phyloP scores from a whole-genome alignment of 352 stramenopile genomes.

The Globisporangium okanoganense region DNA sequence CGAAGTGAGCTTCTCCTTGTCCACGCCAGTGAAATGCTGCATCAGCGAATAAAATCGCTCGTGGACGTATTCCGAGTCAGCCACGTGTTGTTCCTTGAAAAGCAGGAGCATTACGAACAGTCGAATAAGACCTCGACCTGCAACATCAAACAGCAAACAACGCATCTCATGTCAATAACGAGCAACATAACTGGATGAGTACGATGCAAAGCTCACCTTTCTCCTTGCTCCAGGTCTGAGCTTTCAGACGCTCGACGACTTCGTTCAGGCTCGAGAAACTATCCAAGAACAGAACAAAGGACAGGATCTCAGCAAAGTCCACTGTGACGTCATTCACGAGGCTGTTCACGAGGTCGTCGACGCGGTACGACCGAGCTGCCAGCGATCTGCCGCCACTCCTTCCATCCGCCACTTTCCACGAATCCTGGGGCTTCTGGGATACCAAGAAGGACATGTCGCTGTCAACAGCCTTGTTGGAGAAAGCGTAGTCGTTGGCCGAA shows the following conservation, averaged over 20 bases:
- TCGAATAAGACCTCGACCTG: constrained; percentile 52
- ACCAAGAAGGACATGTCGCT: constrained; percentile 23
- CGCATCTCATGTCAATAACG: background rate
- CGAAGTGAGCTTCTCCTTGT: constrained; percentile 24
- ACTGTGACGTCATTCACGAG: constrained; percentile 34
- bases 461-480: constrained; percentile 20
- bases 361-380: constrained; percentile 14
- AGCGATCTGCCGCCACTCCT: constrained; percentile 13
- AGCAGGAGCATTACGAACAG: constrained; percentile 58
- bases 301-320: constrained; percentile 55
- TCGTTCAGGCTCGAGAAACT: constrained; percentile 63
- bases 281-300: constrained; percentile 71
- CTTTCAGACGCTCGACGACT: constrained; percentile 48
- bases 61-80: constrained; percentile 29
- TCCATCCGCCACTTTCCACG: constrained; percentile 8
- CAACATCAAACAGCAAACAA: constrained; percentile 8
- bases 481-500: constrained; percentile 50
- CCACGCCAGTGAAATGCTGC: constrained; percentile 28
- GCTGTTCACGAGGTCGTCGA: constrained; percentile 32
- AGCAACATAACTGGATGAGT: background rate
- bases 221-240: constrained; percentile 35
- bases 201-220: constrained; percentile 31
- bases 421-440: constrained; percentile 27
- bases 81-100: constrained; percentile 41
- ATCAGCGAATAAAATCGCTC: constrained; percentile 50